Evolutionary conservation across 768 basidiomycete genomes (phyloP).

Genomic region (Mycena capillaripes): DNA sequence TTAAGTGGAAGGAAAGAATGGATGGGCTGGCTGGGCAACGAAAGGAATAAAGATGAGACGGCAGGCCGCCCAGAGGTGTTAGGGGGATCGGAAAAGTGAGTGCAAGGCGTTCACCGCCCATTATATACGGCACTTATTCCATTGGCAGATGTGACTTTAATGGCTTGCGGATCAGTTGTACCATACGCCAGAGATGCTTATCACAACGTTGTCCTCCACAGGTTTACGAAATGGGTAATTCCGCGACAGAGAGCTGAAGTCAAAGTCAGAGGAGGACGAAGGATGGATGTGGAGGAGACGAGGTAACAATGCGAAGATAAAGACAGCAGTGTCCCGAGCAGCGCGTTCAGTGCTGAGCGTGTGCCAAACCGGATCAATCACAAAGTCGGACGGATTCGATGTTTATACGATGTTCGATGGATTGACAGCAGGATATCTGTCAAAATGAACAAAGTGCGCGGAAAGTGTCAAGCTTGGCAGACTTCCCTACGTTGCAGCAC

Average conservation of each 20-base stretch:
- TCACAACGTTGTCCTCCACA: not conserved
- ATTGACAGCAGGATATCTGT: slow-evolving; percentile 3
- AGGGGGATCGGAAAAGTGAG: not conserved
- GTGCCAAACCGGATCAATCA: not conserved
- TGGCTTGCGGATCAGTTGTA: not conserved
- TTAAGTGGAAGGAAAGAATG: not conserved
- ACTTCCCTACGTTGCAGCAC: not conserved
- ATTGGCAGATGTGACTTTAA: not conserved
- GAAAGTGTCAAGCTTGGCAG: not conserved
- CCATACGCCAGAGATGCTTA: not conserved
- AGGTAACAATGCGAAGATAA: too few relatives aligned
- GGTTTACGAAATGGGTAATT: not conserved
- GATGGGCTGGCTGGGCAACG: slow-evolving; percentile 1
- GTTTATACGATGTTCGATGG: not conserved
- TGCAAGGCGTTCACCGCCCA: not conserved
- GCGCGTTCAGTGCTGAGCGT: not conserved
- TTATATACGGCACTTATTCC: not conserved
- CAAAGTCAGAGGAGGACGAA: not conserved
- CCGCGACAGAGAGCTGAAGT: not conserved
- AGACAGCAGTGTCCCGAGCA: not conserved
- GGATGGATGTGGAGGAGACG: not conserved
- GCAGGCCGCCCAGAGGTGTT: not conserved
- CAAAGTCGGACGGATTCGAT: not conserved
- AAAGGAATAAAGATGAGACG: not conserved
- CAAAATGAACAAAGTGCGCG: not conserved